Conservation (phyloP, 116 monocot genomes). For the Phalaenopsis hybrid region DNA sequence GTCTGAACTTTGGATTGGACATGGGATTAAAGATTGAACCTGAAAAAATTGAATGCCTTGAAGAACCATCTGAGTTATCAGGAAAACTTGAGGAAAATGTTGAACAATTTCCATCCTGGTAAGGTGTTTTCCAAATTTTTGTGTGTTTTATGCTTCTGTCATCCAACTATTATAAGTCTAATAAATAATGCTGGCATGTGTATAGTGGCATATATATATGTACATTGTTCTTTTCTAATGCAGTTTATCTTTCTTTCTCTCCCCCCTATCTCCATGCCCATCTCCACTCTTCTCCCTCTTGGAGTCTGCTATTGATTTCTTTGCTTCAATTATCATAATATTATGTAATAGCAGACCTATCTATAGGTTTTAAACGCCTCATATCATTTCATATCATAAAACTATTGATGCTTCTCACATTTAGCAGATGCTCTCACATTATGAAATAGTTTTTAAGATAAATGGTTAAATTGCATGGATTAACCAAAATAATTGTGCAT, state of each 20-base stretch:
- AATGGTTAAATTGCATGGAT: too few relatives aligned
- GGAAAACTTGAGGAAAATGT: constrained; percentile 32
- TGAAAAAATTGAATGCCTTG: constrained; percentile 29
- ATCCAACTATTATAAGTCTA: neutral
- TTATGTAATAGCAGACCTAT: neutral
- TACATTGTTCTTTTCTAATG: too few relatives aligned
- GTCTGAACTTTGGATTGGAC: constrained; percentile 37
- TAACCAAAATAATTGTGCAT: too few relatives aligned
- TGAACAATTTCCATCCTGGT: constrained; percentile 40
- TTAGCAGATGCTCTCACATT: too few relatives aligned
- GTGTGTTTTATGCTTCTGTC: neutral
- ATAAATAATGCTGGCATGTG: too few relatives aligned
- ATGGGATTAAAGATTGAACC: constrained; percentile 23
- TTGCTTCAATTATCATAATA: neutral
- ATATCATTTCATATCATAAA: too few relatives aligned
- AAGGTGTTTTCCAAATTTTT: constrained; percentile 3
- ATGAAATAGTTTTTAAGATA: too few relatives aligned
- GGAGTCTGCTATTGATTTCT: neutral
- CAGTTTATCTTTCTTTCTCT: neutral
- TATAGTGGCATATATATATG: too few relatives aligned
- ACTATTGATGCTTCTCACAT: too few relatives aligned
- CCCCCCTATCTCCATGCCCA: neutral
- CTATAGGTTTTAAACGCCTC: too few relatives aligned
- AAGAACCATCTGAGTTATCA: constrained; percentile 27
- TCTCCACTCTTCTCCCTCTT: neutral